phyloP scores from a whole-genome alignment of 495 filamentous ascomycete species.

The Neurospora tetraspora region DNA sequence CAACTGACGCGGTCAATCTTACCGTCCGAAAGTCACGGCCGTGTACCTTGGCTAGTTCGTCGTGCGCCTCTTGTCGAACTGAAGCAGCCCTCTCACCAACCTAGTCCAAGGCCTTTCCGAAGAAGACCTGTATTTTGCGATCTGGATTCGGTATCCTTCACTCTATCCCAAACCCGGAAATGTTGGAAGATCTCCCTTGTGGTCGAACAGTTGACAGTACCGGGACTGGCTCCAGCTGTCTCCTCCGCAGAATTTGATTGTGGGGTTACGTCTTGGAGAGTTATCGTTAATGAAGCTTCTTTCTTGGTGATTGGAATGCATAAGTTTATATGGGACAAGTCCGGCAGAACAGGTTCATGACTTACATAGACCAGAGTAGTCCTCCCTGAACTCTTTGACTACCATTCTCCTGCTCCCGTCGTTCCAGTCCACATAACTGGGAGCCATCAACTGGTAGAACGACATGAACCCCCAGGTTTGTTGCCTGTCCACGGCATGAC shows the following conservation, averaged over 20 bases:
- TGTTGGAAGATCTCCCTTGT: neutral
- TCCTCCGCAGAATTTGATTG: neutral
- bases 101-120: neutral
- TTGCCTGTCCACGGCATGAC: neutral
- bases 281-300: neutral
- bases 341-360: neutral
- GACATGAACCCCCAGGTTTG: neutral
- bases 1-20: neutral
- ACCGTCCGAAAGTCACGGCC: neutral
- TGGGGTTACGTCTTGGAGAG: neutral
- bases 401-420: neutral
- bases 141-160: neutral
- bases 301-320: neutral
- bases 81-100: neutral
- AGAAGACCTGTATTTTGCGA: neutral
- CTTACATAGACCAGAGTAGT: neutral
- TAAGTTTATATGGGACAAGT: neutral
- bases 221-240: neutral
- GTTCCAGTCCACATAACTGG: neutral
- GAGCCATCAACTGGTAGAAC: neutral
- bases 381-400: neutral
- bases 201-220: neutral
- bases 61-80: neutral
- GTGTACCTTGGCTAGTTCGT: neutral
- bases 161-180: neutral